A percentile compares a stretch with the other conserved stretches of the same genome.
Evolutionary conservation across 2,329 filamentous ascomycete species (phyloP).

Genomic region (Talaromyces sp.): DNA sequence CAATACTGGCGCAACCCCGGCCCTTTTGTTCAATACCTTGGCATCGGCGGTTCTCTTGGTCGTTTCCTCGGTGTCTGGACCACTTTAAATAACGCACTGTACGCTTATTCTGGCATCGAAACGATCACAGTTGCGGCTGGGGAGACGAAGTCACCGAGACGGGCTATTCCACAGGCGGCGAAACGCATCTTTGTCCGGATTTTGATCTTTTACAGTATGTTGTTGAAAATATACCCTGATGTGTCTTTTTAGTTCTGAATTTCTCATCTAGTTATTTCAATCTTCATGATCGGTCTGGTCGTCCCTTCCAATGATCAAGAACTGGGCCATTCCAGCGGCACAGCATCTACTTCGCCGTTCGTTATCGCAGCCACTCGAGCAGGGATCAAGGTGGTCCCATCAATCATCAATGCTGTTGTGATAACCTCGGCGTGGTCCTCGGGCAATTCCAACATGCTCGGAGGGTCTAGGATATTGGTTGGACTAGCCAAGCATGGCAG

Average conservation of each 20-base stretch:
- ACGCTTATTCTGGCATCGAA: constrained; percentile 52
- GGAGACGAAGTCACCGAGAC: constrained; percentile 56
- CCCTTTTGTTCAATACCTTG: constrained; percentile 49
- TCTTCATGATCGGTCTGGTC: constrained; percentile 59
- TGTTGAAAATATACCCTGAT: neutral
- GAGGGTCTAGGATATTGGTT: constrained; percentile 65
- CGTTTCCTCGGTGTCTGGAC: constrained; percentile 52
- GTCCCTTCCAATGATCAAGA: constrained; percentile 52
- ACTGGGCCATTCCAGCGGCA: constrained; percentile 42
- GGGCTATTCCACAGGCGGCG: constrained; percentile 59
- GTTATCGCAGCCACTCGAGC: constrained; percentile 49
- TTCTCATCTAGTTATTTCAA: constrained; percentile 43
- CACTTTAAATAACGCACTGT: constrained; percentile 40
- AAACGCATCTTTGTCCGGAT: constrained; percentile 60
- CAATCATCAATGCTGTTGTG: constrained; percentile 76
- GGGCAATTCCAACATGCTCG: constrained; percentile 74
- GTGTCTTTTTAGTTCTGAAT: neutral
- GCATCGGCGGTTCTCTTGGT: constrained; percentile 42
- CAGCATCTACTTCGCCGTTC: constrained; percentile 50
- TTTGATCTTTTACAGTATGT: constrained; percentile 56
- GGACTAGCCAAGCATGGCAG: constrained; percentile 63
- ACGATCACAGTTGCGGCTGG: constrained; percentile 59
- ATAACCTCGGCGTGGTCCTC: constrained; percentile 75
- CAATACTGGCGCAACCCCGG: constrained; percentile 51
- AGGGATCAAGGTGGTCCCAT: constrained; percentile 61